Conservation (phyloP, 768 basidiomycete species). For the Macrolepiota fuliginosa region DNA sequence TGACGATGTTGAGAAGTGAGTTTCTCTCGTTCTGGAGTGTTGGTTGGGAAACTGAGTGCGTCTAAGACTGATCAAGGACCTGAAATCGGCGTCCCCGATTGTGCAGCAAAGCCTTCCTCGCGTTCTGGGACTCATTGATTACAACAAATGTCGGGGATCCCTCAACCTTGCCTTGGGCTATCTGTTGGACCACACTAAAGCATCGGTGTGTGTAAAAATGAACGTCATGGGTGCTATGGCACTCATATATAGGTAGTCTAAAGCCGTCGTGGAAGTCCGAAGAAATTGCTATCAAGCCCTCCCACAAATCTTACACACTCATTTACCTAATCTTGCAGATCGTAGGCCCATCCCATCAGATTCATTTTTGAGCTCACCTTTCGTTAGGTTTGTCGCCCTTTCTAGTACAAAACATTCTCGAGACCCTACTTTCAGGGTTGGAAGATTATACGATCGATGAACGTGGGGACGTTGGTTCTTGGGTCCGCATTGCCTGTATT, state of each 20-base stretch:
- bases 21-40: conserved; percentile 22
- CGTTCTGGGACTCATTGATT: conserved; percentile 68
- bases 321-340: conserved; percentile 38
- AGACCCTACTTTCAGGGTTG: conserved; percentile 66
- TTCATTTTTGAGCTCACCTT: conserved; percentile 9
- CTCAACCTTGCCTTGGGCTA: conserved; percentile 27
- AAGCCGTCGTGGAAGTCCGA: conserved; percentile 36
- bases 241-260: conserved; percentile 19
- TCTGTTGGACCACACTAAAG: conserved; percentile 58
- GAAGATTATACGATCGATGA: conserved; percentile 92
- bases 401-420: conserved; percentile 46
- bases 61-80: conserved; percentile 62
- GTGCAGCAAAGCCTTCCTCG: conserved; percentile 75
- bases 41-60: conserved; percentile 4
- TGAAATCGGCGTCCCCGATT: conserved; percentile 44
- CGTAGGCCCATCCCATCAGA: conserved; percentile 35
- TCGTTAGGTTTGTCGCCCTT: conserved; percentile 46
- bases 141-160: conserved; percentile 49
- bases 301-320: conserved; percentile 44
- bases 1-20: conserved; percentile 70
- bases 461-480: conserved; percentile 95
- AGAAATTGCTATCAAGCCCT: conserved; percentile 43
- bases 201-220: conserved; percentile 40
- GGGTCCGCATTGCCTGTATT: conserved; percentile 83
- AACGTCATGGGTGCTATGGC: conserved; percentile 8